Conservation (phyloP, 306 rosid species). For the Senna tora region DNA sequence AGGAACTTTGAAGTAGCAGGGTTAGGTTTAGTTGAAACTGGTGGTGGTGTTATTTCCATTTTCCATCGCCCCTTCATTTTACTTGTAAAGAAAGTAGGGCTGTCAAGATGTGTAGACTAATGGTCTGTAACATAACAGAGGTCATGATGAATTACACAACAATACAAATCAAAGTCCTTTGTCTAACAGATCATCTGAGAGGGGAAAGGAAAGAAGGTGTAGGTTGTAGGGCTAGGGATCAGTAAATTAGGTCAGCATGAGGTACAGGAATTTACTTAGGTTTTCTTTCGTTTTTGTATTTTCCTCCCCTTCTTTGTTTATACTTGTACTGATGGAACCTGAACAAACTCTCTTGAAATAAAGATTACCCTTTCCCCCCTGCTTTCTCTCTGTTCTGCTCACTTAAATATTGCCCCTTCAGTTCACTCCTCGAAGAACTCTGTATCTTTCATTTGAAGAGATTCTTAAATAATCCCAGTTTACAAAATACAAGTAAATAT, state of each 20-base stretch:
- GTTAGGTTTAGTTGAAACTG: constrained; percentile 61
- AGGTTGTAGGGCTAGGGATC: constrained; percentile 56
- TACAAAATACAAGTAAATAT: not conserved
- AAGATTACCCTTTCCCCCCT: constrained; percentile 57
- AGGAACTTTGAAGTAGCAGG: constrained; percentile 53
- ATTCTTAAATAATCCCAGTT: no score
- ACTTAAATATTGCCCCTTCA: constrained; percentile 34
- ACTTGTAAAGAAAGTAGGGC: constrained; percentile 95
- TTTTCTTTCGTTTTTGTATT: constrained; percentile 58
- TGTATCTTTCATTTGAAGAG: constrained; percentile 44
- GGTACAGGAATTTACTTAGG: constrained; percentile 76
- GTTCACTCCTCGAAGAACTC: constrained; percentile 37
- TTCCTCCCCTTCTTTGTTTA: constrained; percentile 67
- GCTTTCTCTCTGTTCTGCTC: constrained; percentile 30
- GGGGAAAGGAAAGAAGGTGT: constrained; percentile 54
- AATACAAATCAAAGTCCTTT: constrained; percentile 75
- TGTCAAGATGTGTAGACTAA: constrained; percentile 72
- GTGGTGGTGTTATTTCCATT: constrained; percentile 92
- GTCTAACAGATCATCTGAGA: constrained; percentile 81
- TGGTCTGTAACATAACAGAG: constrained; percentile 86
- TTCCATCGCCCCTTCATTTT: constrained; percentile 75
- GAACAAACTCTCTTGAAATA: constrained; percentile 63
- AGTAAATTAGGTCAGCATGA: constrained; percentile 59
- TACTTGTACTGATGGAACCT: constrained; percentile 86
- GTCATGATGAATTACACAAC: constrained; percentile 62